Conservation (phyloP, 2,329 filamentous ascomycete species). For the Blastomyces parvus region DNA sequence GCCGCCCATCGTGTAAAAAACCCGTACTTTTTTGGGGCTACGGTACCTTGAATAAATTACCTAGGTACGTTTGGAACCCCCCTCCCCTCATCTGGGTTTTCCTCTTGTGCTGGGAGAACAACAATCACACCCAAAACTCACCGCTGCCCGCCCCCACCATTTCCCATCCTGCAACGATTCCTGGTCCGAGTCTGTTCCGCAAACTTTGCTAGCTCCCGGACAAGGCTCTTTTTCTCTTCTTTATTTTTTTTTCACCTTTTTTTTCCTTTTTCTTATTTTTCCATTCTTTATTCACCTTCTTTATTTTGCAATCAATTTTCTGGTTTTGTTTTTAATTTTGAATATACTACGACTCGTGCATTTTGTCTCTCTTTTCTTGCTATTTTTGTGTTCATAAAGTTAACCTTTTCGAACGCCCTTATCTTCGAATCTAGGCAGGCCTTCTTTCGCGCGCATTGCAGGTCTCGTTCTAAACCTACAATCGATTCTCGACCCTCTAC, state of each 20-base stretch:
- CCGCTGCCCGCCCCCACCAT: constrained; percentile 1
- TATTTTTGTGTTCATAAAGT: not conserved
- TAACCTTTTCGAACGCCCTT: not conserved
- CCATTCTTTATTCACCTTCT: not conserved
- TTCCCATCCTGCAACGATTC: not conserved
- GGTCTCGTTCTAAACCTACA: not conserved
- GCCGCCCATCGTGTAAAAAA: not conserved
- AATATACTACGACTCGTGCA: not conserved
- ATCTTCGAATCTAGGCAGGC: not conserved
- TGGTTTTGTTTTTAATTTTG: not conserved
- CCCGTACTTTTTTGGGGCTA: not conserved
- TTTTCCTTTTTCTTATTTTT: not conserved
- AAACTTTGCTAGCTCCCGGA: constrained; percentile 1
- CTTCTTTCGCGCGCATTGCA: not conserved
- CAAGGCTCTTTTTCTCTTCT: not conserved
- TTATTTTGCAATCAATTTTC: not conserved
- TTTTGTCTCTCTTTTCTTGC: not conserved
- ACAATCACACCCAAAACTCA: not conserved
- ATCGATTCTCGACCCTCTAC: not conserved
- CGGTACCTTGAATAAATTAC: not conserved
- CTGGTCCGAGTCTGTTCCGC: not conserved
- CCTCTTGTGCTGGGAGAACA: not conserved
- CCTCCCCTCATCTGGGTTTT: not conserved
- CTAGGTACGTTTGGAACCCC: not conserved
- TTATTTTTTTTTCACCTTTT: not conserved